These are phyloP conservation scores for Backusella westeae DNA, from an alignment of 192 early-diverging fungal genomes.

Conservation along the genomic window DNA sequence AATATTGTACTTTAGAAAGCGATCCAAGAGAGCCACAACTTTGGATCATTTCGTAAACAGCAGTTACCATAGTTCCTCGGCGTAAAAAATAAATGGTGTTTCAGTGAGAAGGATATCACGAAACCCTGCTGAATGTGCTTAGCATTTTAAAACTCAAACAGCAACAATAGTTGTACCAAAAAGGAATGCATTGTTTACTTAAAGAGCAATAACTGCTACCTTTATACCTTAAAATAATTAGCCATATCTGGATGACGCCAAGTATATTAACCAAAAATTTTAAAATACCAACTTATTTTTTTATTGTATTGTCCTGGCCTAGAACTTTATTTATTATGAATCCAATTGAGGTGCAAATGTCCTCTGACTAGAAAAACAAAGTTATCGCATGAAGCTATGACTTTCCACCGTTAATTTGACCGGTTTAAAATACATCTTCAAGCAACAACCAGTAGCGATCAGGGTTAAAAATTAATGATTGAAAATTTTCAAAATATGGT, in stretches of 20 bases:
- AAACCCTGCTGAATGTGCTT: background rate
- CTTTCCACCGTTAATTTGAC: background rate
- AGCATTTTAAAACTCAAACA: background rate
- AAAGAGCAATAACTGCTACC: background rate
- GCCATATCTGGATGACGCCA: background rate
- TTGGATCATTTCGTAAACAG: background rate
- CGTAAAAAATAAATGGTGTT: background rate
- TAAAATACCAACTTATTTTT: background rate
- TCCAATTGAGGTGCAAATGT: background rate
- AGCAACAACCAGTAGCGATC: background rate
- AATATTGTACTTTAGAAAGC: background rate
- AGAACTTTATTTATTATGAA: background rate
- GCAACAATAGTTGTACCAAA: background rate
- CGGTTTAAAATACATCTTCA: background rate
- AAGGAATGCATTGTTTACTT: background rate
- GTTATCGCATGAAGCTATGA: background rate
- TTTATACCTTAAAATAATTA: background rate
- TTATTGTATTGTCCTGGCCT: background rate
- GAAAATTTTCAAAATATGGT: background rate
- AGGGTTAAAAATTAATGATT: background rate
- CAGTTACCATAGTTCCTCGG: background rate
- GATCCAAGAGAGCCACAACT: background rate
- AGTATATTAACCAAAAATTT: background rate
- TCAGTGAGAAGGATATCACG: background rate
- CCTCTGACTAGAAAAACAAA: background rate